Evolutionary conservation across 495 filamentous ascomycete species (phyloP), one percentile per base, ranked within the genome.

Genomic region (Stereocaulon alpinum): DNA sequence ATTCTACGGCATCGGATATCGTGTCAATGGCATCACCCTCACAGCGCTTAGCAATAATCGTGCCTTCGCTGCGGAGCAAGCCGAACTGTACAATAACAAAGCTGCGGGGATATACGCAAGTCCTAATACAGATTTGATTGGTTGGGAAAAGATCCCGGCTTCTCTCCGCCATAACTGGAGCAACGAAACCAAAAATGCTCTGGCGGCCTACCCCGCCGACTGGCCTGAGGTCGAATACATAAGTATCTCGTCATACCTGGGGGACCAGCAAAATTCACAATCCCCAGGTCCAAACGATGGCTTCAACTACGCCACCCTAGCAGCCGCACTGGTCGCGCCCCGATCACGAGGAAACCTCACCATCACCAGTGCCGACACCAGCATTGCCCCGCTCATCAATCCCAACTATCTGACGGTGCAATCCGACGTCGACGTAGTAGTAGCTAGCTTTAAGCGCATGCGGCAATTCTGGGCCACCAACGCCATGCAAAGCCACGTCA

Each of bases 181-280:
- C 7, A 56, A 63, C 27, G n/a, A 18, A 2, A 70, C 72, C 0
- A 40, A 56, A 6, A 32, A 30, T 0, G 63, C 67, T 42, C 65
- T 82, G 2, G 45, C 64, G 7, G 20, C 53, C 22, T 78, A 78
- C 47, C 72, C 80, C 0, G 52, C 57, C 0, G 80, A 85, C 64
- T 84, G 81, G 81, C 82, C 82, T 6, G 82, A 85, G 44, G 65
- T 81, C 12, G 80, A 84, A 67, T 80, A 75, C 58, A 34, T 80
- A 30, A 15, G 59, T 9, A 32, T 66, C 14, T 20, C 37, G 12
- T 69, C 65, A 59, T 72, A 58, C 45, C 24, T 68, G 17, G 66
- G 67, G 6, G 29, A 50, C 44, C 61, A 58, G 9, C 27, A 56
- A 0, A 55, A 59, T 37, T 54, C 34, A 22, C 18, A 40, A 18